Percentiles rank a stretch among this genome's conserved stretches.
Evolutionary conservation across 371 early-diverging fungal species (phyloP).

Genomic region (Zopfochytrium polystomum): DNA sequence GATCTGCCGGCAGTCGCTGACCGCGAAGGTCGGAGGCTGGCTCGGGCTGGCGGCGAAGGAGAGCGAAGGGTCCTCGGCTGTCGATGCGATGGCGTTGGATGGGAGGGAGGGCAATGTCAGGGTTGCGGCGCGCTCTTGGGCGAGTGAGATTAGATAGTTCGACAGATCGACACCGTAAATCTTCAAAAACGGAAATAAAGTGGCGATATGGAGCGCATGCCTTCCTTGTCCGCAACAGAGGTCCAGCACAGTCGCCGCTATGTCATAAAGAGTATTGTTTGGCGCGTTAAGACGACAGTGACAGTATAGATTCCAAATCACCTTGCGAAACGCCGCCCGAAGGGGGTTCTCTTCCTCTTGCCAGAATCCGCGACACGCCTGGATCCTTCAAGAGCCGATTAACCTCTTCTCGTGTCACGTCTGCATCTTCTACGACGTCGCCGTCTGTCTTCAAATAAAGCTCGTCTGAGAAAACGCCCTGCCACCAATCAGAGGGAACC

Average conservation of each 20-base stretch:
- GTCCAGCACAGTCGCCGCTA: constrained; percentile 44
- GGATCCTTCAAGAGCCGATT: constrained; percentile 41
- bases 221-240: constrained; percentile 69
- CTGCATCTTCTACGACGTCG: constrained; percentile 66
- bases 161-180: constrained; percentile 61
- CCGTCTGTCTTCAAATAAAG: constrained; percentile 66
- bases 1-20: constrained; percentile 60
- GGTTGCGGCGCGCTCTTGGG: constrained; percentile 41
- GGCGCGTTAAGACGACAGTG: no score
- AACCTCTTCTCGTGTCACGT: constrained; percentile 56
- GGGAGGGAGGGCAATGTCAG: no score
- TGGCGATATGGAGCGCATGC: constrained; percentile 49
- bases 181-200: constrained; percentile 47
- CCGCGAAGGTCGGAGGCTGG: constrained; percentile 51
- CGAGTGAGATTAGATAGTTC: constrained; percentile 51
- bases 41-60: no score
- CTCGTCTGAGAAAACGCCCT: constrained; percentile 50
- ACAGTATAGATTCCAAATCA: no score
- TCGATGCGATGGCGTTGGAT: no score
- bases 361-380: constrained; percentile 35
- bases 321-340: no score
- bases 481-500: constrained; percentile 62
- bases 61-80: no score
- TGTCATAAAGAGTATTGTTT: no score
- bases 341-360: constrained; percentile 9